These are phyloP conservation scores for Trichoderma gamsii DNA, from an alignment of 495 filamentous ascomycete genomes.

Conservation along the genomic window DNA sequence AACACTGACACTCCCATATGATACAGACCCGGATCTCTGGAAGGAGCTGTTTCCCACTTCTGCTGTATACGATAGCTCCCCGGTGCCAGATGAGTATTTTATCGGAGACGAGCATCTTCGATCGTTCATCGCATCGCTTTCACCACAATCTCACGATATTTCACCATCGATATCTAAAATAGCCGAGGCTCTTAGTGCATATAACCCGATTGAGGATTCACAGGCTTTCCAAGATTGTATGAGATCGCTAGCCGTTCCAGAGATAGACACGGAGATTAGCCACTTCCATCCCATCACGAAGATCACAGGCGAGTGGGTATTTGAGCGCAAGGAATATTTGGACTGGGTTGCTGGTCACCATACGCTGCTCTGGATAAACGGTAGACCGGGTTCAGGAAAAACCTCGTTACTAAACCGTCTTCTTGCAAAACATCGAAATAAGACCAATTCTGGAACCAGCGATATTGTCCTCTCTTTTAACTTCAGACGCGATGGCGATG, in stretches of 20 bases:
- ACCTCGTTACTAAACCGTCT: background rate
- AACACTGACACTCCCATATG: background rate
- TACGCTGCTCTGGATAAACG: background rate
- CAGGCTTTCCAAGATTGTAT: background rate
- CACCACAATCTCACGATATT: background rate
- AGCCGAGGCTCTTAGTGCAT: background rate
- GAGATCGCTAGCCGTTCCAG: background rate
- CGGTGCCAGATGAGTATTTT: background rate
- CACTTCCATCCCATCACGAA: background rate
- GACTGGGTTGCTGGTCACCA: background rate
- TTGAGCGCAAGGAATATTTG: background rate
- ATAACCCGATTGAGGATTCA: background rate
- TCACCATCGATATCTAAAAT: background rate
- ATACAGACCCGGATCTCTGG: background rate
- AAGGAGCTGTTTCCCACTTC: background rate
- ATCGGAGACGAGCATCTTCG: background rate
- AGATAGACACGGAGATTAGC: background rate
- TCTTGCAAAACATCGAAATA: background rate
- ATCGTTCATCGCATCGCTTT: background rate
- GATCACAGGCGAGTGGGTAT: background rate
- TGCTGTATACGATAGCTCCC: background rate
- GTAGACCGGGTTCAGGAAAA: background rate
- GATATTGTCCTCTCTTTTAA: background rate
- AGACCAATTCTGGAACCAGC: background rate
- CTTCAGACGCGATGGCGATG: background rate